These are phyloP conservation scores for Elaeis guineensis DNA, from an alignment of 176 grass and related monocot genomes.

Conservation along the genomic window DNA sequence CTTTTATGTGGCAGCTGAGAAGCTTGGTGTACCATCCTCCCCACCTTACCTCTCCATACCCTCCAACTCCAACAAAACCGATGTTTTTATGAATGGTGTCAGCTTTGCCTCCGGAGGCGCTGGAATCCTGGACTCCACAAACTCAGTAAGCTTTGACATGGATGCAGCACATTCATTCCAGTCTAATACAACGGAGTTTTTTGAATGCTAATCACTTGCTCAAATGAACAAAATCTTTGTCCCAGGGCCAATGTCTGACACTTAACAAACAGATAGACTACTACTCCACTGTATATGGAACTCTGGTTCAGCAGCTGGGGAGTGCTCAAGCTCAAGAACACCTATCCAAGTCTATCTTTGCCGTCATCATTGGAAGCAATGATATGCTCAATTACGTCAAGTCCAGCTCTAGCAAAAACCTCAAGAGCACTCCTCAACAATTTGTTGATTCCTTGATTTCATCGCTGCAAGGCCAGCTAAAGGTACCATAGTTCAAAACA, in stretches of 20 bases:
- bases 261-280: constrained; percentile 74
- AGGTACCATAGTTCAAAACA: constrained; percentile 12
- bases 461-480: constrained; percentile 43
- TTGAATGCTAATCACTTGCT: background rate
- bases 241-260: constrained; percentile 49
- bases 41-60: constrained; percentile 62
- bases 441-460: constrained; percentile 39
- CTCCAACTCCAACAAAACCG: constrained; percentile 26
- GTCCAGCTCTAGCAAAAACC: constrained; percentile 14
- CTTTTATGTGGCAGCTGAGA: constrained; percentile 38
- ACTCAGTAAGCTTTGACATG: constrained; percentile 26
- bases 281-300: constrained; percentile 33
- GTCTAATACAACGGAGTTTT: background rate
- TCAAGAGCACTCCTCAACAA: constrained; percentile 24
- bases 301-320: constrained; percentile 47
- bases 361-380: constrained; percentile 80
- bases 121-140: constrained; percentile 53
- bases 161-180: background rate
- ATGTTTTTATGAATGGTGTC: constrained; percentile 48
- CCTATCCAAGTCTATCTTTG: constrained; percentile 62
- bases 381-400: constrained; percentile 71
- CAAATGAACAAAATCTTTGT: background rate
- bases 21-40: constrained; percentile 37
- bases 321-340: constrained; percentile 23
- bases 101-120: constrained; percentile 84